Conservation (phyloP, 1,284 basidiomycete species). For the Cryptococcus depauperatus region DNA sequence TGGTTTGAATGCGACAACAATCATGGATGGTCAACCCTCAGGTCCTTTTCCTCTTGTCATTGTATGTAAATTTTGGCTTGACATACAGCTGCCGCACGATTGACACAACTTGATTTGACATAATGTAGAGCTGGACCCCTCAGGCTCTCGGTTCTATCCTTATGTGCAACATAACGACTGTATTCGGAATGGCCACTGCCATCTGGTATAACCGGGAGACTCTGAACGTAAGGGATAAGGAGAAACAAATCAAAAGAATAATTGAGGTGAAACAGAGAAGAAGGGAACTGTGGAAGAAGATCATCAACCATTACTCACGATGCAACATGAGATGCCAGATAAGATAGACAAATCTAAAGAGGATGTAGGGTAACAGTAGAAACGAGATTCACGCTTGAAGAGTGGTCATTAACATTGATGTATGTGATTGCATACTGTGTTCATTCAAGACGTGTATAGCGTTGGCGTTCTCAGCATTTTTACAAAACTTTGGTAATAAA, state of each 20-base stretch:
- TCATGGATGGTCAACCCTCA: conserved; percentile 53
- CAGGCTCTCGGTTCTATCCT: conserved; percentile 76
- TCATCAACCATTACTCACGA: no score
- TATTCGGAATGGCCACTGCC: conserved; percentile 70
- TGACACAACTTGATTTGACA: conserved; percentile 1
- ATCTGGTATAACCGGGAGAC: conserved; percentile 71
- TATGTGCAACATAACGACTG: conserved; percentile 72
- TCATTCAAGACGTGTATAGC: background rate
- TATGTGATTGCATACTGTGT: no score
- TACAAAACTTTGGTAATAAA: background rate
- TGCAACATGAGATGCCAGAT: no score
- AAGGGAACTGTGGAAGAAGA: no score
- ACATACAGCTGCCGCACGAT: background rate
- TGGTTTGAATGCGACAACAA: conserved; percentile 37
- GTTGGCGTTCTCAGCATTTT: background rate
- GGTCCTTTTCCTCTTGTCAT: conserved; percentile 55
- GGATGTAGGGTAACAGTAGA: no score
- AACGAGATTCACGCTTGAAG: no score
- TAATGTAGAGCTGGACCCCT: conserved; percentile 59
- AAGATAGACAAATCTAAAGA: no score
- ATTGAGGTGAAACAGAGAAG: conserved; percentile 18
- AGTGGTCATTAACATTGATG: no score
- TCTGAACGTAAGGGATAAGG: conserved; percentile 67
- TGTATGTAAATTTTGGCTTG: no score
- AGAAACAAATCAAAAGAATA: conserved; percentile 55